phyloP scores from a whole-genome alignment of 306 rosid genomes.

The Benincasa hispida region DNA sequence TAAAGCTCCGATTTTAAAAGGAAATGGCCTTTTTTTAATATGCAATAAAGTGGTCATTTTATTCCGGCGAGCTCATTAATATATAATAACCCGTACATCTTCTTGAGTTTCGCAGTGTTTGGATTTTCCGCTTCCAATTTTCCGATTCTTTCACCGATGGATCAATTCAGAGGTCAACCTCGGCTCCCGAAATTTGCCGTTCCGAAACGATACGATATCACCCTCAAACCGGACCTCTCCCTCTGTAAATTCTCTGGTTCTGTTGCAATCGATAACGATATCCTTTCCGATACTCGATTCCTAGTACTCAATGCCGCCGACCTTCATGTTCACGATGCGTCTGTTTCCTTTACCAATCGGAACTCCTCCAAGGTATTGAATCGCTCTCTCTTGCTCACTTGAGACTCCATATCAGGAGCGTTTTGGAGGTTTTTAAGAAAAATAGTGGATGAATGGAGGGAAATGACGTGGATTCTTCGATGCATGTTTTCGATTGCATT shows the following conservation, averaged over 20 bases:
- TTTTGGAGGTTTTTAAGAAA: background rate
- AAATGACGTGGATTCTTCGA: background rate
- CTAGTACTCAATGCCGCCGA: slow-evolving; percentile 81
- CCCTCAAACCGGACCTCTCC: slow-evolving; percentile 63
- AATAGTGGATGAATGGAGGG: background rate
- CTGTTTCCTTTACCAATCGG: slow-evolving; percentile 29
- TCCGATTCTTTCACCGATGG: slow-evolving; percentile 27
- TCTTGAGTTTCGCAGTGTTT: background rate
- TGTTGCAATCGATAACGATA: slow-evolving; percentile 43
- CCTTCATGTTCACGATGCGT: slow-evolving; percentile 21
- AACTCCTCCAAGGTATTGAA: slow-evolving; percentile 39
- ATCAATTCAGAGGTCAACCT: slow-evolving; percentile 70
- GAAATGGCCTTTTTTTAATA: too few relatives aligned
- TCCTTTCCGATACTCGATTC: slow-evolving; percentile 50
- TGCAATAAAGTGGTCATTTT: background rate
- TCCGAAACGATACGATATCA: slow-evolving; percentile 59
- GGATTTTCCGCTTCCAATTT: background rate
- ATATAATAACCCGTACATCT: background rate
- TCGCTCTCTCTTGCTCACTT: background rate
- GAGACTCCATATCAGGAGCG: background rate
- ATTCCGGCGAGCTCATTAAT: background rate
- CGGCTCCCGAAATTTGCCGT: slow-evolving; percentile 85
- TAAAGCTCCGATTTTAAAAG: too few relatives aligned
- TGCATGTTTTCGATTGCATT: background rate
- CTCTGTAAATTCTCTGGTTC: slow-evolving; percentile 64